phyloP scores from a whole-genome alignment of 345 rosid species.

The Acer campestre region DNA sequence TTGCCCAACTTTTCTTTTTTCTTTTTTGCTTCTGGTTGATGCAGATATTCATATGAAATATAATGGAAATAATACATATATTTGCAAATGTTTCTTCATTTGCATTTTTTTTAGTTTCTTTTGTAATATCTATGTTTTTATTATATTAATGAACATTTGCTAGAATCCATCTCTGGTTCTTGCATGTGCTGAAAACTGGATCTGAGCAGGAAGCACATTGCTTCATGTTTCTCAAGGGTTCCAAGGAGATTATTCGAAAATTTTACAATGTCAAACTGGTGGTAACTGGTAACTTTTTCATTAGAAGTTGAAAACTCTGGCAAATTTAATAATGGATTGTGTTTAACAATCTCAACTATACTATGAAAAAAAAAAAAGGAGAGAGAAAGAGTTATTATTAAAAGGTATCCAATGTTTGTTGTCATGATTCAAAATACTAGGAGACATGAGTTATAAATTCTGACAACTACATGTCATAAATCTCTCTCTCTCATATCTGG shows the following conservation, averaged over 20 bases:
- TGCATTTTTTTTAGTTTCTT: background rate
- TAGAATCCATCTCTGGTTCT: background rate
- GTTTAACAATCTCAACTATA: background rate
- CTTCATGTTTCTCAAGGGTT: background rate
- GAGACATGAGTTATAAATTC: background rate
- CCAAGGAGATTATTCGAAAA: background rate
- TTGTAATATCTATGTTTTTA: too few relatives aligned
- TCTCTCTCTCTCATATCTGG: background rate
- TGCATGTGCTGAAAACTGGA: background rate
- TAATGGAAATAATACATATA: background rate
- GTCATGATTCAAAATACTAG: background rate
- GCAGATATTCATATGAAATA: background rate
- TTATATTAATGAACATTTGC: too few relatives aligned
- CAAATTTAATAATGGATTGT: background rate
- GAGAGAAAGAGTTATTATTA: background rate
- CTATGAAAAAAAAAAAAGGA: background rate
- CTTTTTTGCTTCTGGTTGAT: background rate
- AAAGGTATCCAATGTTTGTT: background rate
- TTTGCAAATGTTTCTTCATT: background rate
- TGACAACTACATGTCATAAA: slow-evolving; percentile 5
- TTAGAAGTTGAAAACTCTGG: background rate
- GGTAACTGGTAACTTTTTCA: slow-evolving; percentile 7
- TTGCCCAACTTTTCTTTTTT: background rate
- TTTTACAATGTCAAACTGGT: background rate
- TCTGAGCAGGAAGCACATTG: background rate